phyloP scores from a whole-genome alignment of 352 stramenopile species.

The Globisporangium uncinulatum region DNA sequence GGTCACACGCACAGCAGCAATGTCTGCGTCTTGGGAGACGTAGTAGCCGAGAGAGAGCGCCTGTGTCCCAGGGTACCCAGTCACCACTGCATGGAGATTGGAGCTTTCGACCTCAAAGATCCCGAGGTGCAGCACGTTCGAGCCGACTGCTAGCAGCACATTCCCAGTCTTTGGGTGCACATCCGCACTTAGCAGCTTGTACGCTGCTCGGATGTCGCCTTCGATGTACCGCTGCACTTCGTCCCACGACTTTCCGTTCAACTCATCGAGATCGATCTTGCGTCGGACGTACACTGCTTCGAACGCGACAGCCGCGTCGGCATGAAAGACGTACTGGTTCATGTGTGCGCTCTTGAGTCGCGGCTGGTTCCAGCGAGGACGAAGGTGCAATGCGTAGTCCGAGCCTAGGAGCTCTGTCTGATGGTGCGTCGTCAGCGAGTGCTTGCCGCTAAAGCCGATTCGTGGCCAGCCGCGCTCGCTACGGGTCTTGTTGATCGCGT shows the following conservation, averaged over 20 bases:
- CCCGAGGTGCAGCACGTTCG: constrained; percentile 11
- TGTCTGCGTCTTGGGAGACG: constrained; percentile 10
- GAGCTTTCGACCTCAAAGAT: background rate
- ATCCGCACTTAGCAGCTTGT: constrained; percentile 2
- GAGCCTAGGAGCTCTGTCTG: constrained; percentile 12
- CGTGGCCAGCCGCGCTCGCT: constrained; percentile 5
- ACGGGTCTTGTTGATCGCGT: constrained; percentile 14
- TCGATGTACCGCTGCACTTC: constrained; percentile 7
- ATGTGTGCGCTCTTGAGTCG: background rate
- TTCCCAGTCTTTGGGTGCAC: background rate
- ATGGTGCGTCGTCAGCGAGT: constrained; percentile 10
- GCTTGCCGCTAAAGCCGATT: constrained; percentile 12
- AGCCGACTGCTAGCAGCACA: constrained; percentile 7
- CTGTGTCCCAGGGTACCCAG: constrained; percentile 1
- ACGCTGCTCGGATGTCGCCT: constrained; percentile 9
- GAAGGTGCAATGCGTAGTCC: constrained; percentile 10
- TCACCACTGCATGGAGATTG: constrained; percentile 8
- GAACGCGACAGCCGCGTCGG: constrained; percentile 7
- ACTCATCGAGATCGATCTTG: constrained; percentile 6
- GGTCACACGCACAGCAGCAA: constrained; percentile 8
- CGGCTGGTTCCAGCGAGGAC: constrained; percentile 12
- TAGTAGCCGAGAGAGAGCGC: constrained; percentile 15
- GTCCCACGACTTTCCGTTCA: constrained; percentile 11
- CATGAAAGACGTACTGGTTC: constrained; percentile 12
- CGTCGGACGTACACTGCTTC: constrained; percentile 11